Conservation (phyloP, 768 basidiomycete species). For the Chalciporus chontae region DNA sequence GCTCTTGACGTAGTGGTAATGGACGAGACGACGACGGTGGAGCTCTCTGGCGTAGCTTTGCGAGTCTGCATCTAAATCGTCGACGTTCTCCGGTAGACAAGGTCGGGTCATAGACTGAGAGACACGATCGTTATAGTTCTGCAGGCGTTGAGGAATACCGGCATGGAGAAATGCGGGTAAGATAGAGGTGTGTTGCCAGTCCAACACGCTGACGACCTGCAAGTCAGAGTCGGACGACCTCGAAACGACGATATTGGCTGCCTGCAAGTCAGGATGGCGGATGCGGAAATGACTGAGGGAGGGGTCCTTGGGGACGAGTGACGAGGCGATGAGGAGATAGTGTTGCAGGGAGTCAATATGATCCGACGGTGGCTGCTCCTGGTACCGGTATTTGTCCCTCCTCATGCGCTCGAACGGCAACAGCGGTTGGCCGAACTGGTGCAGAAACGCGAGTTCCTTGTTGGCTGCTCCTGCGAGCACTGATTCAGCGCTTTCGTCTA, state of each 20-base stretch:
- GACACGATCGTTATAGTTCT: not conserved
- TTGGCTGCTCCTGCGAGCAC: not conserved
- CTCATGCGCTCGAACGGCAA: constrained; percentile 4
- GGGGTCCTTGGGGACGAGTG: constrained; percentile 34
- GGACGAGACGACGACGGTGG: not conserved
- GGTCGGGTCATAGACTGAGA: not conserved
- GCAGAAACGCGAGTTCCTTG: constrained; percentile 1
- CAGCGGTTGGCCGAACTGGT: constrained; percentile 1
- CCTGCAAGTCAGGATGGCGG: constrained; percentile 43
- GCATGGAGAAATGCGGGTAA: constrained; percentile 50
- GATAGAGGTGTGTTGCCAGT: constrained; percentile 57
- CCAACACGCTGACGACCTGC: constrained; percentile 42
- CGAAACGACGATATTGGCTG: constrained; percentile 46
- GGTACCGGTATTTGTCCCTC: not conserved
- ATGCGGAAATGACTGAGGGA: constrained; percentile 43
- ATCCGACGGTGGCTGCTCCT: constrained; percentile 1
- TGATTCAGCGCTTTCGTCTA: not conserved
- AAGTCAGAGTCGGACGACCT: constrained; percentile 41
- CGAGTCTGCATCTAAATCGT: not conserved
- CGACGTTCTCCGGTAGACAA: not conserved
- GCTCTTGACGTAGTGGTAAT: not conserved
- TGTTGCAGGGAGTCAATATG: constrained; percentile 1
- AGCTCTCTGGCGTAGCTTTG: not conserved
- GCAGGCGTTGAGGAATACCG: constrained; percentile 12
- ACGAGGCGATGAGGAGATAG: constrained; percentile 1